These are phyloP conservation scores for Ogataea pilisensis DNA, from an alignment of 805 yeast genomes.

Conservation along the genomic window DNA sequence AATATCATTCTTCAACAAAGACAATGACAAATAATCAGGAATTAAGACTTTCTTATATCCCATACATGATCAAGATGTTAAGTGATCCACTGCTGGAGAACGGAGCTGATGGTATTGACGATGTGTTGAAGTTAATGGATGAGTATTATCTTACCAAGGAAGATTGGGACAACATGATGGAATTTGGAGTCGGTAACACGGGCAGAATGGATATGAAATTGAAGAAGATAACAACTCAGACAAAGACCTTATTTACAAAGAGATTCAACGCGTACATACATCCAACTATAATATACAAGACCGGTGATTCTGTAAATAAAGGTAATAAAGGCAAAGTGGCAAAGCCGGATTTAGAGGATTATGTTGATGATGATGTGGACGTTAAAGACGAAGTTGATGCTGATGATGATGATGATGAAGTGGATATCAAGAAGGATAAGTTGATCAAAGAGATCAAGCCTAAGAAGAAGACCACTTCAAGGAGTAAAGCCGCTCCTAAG, in stretches of 20 bases:
- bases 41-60: constrained; percentile 71
- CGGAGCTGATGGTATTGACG: constrained; percentile 61
- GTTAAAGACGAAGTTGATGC: constrained; percentile 38
- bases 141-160: constrained; percentile 80
- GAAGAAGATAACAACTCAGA: constrained; percentile 70
- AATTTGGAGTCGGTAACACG: constrained; percentile 65
- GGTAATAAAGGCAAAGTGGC: constrained; percentile 24
- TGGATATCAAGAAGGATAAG: constrained; percentile 57
- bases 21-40: constrained; percentile 74
- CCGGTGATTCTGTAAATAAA: constrained; percentile 56
- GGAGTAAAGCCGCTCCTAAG: constrained; percentile 7
- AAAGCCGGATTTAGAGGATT: constrained; percentile 67
- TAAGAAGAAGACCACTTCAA: constrained; percentile 11
- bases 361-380: constrained; percentile 51
- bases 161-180: constrained; percentile 88
- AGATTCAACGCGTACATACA: constrained; percentile 72
- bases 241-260: constrained; percentile 83
- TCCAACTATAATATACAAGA: constrained; percentile 79
- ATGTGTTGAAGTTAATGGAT: constrained; percentile 73
- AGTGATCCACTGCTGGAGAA: constrained; percentile 51
- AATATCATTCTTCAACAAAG: constrained; percentile 77
- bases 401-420: constrained; percentile 39
- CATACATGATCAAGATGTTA: constrained; percentile 55
- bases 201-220: constrained; percentile 38
- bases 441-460: constrained; percentile 51